Percentiles rank a stretch among this genome's conserved stretches.
Evolutionary conservation across 2,329 filamentous ascomycete species (phyloP).

Genomic region (Aspergillus hortae): DNA sequence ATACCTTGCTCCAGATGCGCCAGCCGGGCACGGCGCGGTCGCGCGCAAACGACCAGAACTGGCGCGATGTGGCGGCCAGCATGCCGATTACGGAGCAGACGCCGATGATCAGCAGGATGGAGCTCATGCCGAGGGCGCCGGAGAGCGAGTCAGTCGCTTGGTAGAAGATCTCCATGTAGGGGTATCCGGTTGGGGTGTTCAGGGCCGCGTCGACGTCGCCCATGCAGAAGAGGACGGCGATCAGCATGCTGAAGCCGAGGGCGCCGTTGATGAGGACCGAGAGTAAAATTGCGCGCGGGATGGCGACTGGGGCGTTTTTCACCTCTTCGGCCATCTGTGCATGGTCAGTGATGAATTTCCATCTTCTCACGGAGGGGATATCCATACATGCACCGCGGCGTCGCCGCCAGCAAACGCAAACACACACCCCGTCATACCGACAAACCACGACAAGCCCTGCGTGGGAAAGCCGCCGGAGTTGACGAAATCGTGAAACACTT

Average conservation of each 20-base stretch:
- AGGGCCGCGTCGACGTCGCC: slow-evolving; percentile 29
- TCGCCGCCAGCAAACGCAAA: slow-evolving; percentile 38
- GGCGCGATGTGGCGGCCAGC: slow-evolving; percentile 45
- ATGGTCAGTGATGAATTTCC: neutral
- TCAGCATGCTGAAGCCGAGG: slow-evolving; percentile 35
- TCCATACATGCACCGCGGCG: slow-evolving; percentile 38
- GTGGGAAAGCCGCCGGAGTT: slow-evolving; percentile 46
- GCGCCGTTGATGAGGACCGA: slow-evolving; percentile 34
- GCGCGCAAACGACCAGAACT: slow-evolving; percentile 27
- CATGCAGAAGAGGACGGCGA: slow-evolving; percentile 38
- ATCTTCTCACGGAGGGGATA: neutral
- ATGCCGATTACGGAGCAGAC: slow-evolving; percentile 31
- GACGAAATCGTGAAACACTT: slow-evolving; percentile 47
- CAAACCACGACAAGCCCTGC: slow-evolving; percentile 38
- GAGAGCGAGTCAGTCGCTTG: slow-evolving; percentile 26
- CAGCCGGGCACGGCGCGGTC: slow-evolving; percentile 25
- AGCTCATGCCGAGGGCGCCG: slow-evolving; percentile 23
- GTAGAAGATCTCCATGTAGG: slow-evolving; percentile 33
- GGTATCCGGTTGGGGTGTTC: slow-evolving; percentile 26
- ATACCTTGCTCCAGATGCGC: slow-evolving; percentile 26
- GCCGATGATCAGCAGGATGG: slow-evolving; percentile 27
- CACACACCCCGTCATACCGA: slow-evolving; percentile 32
- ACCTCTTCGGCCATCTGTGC: slow-evolving; percentile 40
- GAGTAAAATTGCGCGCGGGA: slow-evolving; percentile 36
- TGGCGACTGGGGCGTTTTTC: slow-evolving; percentile 30